Evolutionary conservation across 75 land plant species (phyloP).

Genomic region (Cupressus sempervirens): DNA sequence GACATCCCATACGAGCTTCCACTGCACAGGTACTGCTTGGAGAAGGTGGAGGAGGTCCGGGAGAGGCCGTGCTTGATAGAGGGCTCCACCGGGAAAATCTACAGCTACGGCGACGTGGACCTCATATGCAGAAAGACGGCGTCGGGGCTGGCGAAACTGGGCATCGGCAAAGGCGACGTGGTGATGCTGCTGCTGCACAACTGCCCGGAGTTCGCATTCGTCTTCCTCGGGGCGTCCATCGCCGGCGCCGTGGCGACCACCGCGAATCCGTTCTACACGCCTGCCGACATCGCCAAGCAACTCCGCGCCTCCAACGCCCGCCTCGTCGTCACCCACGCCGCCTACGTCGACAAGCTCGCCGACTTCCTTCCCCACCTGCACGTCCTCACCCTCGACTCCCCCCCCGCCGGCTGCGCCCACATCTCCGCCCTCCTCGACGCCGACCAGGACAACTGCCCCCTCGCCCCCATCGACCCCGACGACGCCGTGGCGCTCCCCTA

Average conservation of each 20-base stretch:
- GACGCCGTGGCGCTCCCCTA: conserved; percentile 77
- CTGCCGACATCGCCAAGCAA: conserved; percentile 75
- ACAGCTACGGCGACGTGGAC: conserved; percentile 47
- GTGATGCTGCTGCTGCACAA: conserved; percentile 87
- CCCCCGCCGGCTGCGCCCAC: conserved; percentile 40
- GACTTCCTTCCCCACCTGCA: conserved; percentile 12
- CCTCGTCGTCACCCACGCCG: conserved; percentile 45
- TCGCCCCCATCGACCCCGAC: conserved; percentile 31
- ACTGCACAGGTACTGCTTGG: conserved; percentile 73
- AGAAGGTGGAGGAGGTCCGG: conserved; percentile 23
- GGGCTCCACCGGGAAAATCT: conserved; percentile 41
- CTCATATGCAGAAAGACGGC: conserved; percentile 26
- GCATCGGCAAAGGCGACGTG: conserved; percentile 70
- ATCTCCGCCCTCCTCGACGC: conserved; percentile 40
- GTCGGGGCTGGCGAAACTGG: conserved; percentile 12
- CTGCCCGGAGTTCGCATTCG: conserved; percentile 70
- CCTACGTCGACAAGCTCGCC: conserved; percentile 48
- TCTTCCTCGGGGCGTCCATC: conserved; percentile 64
- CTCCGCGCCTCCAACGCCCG: conserved; percentile 54
- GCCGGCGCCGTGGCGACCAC: conserved; percentile 89
- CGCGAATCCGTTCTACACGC: conserved; percentile 89
- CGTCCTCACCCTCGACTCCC: conserved; percentile 58
- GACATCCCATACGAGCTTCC: conserved; percentile 60
- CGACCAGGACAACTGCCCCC: conserved; percentile 21
- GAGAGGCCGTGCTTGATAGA: conserved; percentile 54